These are phyloP conservation scores for Crucibulum laeve DNA, from an alignment of 768 basidiomycete species.

Conservation along the genomic window DNA sequence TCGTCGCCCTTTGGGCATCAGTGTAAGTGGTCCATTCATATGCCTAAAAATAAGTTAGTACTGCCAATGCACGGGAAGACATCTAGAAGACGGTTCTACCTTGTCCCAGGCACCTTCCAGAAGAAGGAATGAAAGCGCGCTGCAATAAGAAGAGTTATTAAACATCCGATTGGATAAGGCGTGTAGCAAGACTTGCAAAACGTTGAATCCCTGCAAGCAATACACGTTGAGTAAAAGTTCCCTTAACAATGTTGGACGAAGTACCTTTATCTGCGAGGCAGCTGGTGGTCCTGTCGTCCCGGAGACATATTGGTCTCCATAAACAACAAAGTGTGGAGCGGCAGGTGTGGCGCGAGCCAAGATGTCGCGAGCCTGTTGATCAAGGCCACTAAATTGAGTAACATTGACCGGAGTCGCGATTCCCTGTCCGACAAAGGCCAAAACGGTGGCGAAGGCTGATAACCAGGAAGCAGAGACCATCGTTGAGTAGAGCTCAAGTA, in stretches of 20 bases:
- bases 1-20: slow-evolving; percentile 36
- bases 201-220: slow-evolving; percentile 46
- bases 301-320: slow-evolving; percentile 33
- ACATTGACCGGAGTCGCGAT: slow-evolving; percentile 10
- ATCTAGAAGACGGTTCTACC: slow-evolving; percentile 14
- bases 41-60: slow-evolving; percentile 25
- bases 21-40: slow-evolving; percentile 48
- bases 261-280: slow-evolving; percentile 37
- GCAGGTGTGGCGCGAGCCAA: slow-evolving; percentile 32
- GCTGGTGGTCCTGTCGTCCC: slow-evolving; percentile 46
- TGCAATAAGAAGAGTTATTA: slow-evolving; percentile 10
- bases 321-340: slow-evolving; percentile 48
- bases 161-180: neutral
- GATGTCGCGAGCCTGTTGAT: slow-evolving; percentile 25
- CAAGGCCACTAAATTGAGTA: slow-evolving; percentile 21
- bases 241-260: neutral
- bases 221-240: neutral
- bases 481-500: too few relatives aligned
- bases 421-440: neutral
- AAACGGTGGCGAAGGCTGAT: neutral
- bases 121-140: slow-evolving; percentile 51
- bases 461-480: neutral
- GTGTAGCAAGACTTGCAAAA: slow-evolving; percentile 36
- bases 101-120: slow-evolving; percentile 55
- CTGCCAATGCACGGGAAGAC: neutral